Conservation (phyloP, 2,329 filamentous ascomycete genomes). For the Diaporthe sp. region DNA sequence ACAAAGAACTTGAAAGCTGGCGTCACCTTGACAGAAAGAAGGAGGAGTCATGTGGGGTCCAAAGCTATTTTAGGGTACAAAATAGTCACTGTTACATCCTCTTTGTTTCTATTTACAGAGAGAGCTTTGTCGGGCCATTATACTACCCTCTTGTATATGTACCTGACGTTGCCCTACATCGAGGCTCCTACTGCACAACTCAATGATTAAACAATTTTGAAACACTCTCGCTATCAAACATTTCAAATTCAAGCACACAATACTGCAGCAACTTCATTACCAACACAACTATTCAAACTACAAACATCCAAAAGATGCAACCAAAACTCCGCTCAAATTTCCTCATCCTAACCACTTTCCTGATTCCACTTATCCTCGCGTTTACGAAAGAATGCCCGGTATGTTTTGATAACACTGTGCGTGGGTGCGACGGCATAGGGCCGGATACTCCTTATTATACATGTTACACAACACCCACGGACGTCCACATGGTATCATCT, state of each 20-base stretch:
- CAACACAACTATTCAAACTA: background rate
- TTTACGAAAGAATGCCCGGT: background rate
- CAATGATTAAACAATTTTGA: no score
- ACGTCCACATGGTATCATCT: background rate
- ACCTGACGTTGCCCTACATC: background rate
- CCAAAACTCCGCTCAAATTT: background rate
- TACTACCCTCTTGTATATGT: background rate
- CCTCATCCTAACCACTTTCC: background rate
- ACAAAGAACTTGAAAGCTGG: background rate
- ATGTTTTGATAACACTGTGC: conserved; percentile 19
- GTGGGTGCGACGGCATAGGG: background rate
- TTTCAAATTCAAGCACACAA: background rate
- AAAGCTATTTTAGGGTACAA: background rate
- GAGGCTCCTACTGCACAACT: background rate
- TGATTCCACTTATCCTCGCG: background rate
- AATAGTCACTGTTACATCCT: background rate
- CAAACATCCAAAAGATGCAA: background rate
- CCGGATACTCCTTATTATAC: background rate
- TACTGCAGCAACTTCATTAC: background rate
- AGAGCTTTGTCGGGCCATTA: background rate
- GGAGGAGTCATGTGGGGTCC: background rate
- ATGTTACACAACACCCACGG: background rate
- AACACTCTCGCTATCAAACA: background rate
- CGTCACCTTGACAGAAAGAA: background rate
- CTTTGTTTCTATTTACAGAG: background rate